These are phyloP conservation scores for Arabidopsis suecica DNA, from an alignment of 345 rosid genomes.

Conservation along the genomic window DNA sequence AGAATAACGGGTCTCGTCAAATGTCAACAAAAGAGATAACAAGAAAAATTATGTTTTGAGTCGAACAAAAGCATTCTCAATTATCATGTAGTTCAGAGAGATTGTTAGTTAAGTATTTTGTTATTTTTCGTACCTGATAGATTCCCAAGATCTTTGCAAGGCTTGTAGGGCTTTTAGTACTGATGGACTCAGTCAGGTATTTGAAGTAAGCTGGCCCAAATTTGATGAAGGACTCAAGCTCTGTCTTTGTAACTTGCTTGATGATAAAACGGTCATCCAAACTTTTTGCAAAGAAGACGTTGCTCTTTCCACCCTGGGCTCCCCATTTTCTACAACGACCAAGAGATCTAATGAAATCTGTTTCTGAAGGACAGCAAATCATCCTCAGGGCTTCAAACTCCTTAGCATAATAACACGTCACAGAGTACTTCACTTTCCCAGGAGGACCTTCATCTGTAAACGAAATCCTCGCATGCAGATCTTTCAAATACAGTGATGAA, in stretches of 20 bases:
- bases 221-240: slow-evolving; percentile 92
- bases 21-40: slow-evolving; percentile 17
- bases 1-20: background rate
- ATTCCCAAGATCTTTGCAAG: slow-evolving; percentile 95
- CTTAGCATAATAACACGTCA: slow-evolving; percentile 89
- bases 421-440: slow-evolving; percentile 78
- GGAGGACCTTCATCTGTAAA: slow-evolving; percentile 73
- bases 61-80: background rate
- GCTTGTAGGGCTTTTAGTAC: slow-evolving; percentile 83
- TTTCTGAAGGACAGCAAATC: slow-evolving; percentile 86
- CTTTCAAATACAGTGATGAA: slow-evolving; percentile 61
- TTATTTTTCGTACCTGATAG: slow-evolving; percentile 71
- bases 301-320: slow-evolving; percentile 99
- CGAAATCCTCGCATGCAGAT: slow-evolving; percentile 76
- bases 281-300: slow-evolving; percentile 95
- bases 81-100: slow-evolving; percentile 13
- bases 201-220: slow-evolving; percentile 87
- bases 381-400: slow-evolving; percentile 85
- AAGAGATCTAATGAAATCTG: slow-evolving; percentile 84
- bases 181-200: slow-evolving; percentile 78
- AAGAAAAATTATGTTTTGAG: background rate
- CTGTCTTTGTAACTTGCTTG: slow-evolving; percentile 96
- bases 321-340: slow-evolving; percentile 99
- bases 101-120: background rate
- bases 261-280: slow-evolving; percentile 95